phyloP scores from a whole-genome alignment of 1,139 yeast species.

The Kodamaea ohmeri region DNA sequence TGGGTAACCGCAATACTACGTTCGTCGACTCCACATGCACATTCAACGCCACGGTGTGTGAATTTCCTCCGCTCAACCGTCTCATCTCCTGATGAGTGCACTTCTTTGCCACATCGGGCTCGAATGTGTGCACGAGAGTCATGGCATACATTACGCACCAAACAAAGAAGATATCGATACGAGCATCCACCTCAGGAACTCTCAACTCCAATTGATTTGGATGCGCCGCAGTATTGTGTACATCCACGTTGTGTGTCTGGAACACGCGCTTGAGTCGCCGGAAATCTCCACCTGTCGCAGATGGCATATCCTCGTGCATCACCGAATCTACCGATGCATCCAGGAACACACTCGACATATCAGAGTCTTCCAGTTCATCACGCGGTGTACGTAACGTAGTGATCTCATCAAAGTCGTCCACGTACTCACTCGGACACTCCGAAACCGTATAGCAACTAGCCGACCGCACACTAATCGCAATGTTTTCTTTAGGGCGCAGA shows the following conservation, averaged over 20 bases:
- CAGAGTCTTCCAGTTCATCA: slow-evolving; percentile 28
- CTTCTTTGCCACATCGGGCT: slow-evolving; percentile 33
- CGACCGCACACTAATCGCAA: slow-evolving; percentile 19
- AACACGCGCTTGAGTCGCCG: slow-evolving; percentile 36
- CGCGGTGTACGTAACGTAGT: slow-evolving; percentile 13
- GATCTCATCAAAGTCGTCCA: slow-evolving; percentile 36
- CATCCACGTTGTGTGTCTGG: slow-evolving; percentile 28
- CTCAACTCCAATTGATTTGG: slow-evolving; percentile 26
- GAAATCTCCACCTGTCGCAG: slow-evolving; percentile 15
- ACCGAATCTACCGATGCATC: slow-evolving; percentile 15
- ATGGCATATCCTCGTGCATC: slow-evolving; percentile 18
- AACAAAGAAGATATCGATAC: slow-evolving; percentile 41
- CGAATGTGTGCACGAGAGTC: slow-evolving; percentile 34
- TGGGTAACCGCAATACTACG: slow-evolving; percentile 48
- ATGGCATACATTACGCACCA: slow-evolving; percentile 46
- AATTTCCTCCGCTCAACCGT: slow-evolving; percentile 22
- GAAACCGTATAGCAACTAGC: slow-evolving; percentile 39
- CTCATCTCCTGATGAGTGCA: slow-evolving; percentile 29
- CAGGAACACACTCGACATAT: slow-evolving; percentile 33
- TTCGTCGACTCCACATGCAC: slow-evolving; percentile 42
- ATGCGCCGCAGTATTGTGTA: slow-evolving; percentile 18
- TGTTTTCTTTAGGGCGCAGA: slow-evolving; percentile 23
- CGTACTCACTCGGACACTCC: slow-evolving; percentile 38
- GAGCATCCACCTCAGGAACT: slow-evolving; percentile 40
- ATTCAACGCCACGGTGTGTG: slow-evolving; percentile 30